Evolutionary conservation across 768 basidiomycete species (phyloP).

Genomic region (Suillus paluster): DNA sequence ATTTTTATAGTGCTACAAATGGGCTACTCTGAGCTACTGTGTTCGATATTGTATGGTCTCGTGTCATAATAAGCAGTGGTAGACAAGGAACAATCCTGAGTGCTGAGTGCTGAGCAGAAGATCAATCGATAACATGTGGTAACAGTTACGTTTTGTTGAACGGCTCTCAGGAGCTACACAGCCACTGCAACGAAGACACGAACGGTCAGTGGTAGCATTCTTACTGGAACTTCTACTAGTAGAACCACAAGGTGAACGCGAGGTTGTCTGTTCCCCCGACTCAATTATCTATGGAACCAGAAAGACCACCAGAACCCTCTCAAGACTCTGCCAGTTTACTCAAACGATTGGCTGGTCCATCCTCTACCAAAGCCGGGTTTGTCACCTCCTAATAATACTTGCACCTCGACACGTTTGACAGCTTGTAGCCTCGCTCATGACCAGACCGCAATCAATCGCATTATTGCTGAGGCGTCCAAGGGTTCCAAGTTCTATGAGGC

Average conservation of each 20-base stretch:
- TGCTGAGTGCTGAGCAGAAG: background rate
- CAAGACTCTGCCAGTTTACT: slow-evolving; percentile 74
- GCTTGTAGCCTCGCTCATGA: slow-evolving; percentile 65
- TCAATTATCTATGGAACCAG: slow-evolving; percentile 13
- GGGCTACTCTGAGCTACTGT: background rate
- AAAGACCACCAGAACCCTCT: slow-evolving; percentile 42
- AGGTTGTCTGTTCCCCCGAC: background rate
- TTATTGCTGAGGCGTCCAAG: slow-evolving; percentile 90
- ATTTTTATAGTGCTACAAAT: background rate
- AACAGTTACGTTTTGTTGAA: background rate
- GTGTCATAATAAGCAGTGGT: background rate
- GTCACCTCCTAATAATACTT: slow-evolving; percentile 25
- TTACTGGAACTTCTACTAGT: background rate
- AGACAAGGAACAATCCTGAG: background rate
- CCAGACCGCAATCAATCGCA: slow-evolving; percentile 82
- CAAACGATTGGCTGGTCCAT: slow-evolving; percentile 84
- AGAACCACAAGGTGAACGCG: background rate
- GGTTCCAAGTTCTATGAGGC: slow-evolving; percentile 93
- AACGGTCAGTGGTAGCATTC: background rate
- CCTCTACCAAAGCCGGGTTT: slow-evolving; percentile 87
- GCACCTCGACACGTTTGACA: slow-evolving; percentile 15
- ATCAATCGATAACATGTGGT: background rate
- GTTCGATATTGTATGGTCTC: background rate
- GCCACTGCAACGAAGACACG: background rate
- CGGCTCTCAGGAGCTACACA: background rate